These are phyloP conservation scores for Trematosphaeria pertusa DNA, from an alignment of 2,329 filamentous ascomycete species.

Conservation along the genomic window DNA sequence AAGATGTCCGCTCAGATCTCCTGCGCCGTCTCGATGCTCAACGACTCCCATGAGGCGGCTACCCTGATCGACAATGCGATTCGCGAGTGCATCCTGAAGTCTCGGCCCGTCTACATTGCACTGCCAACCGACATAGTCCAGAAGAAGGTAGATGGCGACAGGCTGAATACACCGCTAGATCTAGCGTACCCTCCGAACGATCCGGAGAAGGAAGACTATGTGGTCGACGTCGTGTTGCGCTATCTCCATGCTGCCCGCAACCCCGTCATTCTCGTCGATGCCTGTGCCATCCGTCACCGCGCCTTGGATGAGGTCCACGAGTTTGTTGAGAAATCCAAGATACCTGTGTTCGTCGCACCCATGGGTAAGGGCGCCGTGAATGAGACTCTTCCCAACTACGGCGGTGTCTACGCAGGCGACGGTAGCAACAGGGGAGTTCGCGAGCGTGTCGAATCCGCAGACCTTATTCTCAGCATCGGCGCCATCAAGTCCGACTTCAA, in stretches of 20 bases:
- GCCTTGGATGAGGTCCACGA: conserved; percentile 75
- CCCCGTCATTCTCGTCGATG: conserved; percentile 82
- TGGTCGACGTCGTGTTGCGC: conserved; percentile 79
- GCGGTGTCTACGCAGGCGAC: conserved; percentile 84
- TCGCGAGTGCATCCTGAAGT: conserved; percentile 74
- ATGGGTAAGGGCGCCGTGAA: conserved; percentile 89
- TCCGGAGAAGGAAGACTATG: conserved; percentile 75
- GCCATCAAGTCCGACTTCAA: conserved; percentile 80
- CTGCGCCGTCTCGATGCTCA: conserved; percentile 73
- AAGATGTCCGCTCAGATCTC: conserved; percentile 79
- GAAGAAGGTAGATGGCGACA: conserved; percentile 75
- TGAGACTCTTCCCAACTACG: conserved; percentile 76
- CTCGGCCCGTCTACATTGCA: conserved; percentile 82
- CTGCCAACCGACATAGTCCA: conserved; percentile 82
- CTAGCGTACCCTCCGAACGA: conserved; percentile 71
- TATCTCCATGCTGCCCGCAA: conserved; percentile 75
- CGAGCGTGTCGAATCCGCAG: conserved; percentile 70
- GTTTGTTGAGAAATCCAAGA: conserved; percentile 73
- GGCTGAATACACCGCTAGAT: conserved; percentile 74
- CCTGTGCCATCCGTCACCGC: conserved; percentile 79
- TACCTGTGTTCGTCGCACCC: conserved; percentile 86
- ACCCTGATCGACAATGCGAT: conserved; percentile 79
- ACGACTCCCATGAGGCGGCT: conserved; percentile 72
- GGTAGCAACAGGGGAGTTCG: conserved; percentile 72
- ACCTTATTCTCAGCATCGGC: conserved; percentile 75